Evolutionary conservation across 2,329 filamentous ascomycete species (phyloP), one percentile per base, ranked within the genome.

Genomic region (Alternaria brassicae): DNA sequence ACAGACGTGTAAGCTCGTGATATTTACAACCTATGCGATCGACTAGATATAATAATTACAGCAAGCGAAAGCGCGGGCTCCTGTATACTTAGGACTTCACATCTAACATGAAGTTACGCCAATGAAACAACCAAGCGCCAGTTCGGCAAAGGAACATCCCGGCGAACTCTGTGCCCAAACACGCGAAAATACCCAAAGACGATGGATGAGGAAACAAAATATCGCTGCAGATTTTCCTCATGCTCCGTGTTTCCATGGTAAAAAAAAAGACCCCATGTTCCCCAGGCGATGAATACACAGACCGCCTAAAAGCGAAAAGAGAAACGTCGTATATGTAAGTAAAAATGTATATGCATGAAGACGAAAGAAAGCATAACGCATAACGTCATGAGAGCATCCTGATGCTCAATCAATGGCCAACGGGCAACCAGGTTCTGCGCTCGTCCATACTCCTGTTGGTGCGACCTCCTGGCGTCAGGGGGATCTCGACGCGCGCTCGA

Each of bases 381-480:
- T 71, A 52, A 72, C 63, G 65, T 69, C 68, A 67, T 70, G 52
- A 79, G 60, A 80, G 30, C 19, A 42, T 44, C 19, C 41, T 19
- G 25, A 39, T 47, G 30, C 23, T 71, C 52, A 75, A 55, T 71
- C 52, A 75, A 55, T 77, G 66, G 37, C 75, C 78, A 39, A 81
- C 75, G 7, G 80, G 79, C 37, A 85, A 73, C 85, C 85, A 86
- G 60, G 83, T 83, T 62, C 87, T 76, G 57, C 81, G 80, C 61
- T 87, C 84, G 72, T 90, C 88, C 85, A 90, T 87, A 72, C 86
- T 88, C 66, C 88, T 65, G 68, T 88, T 85, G 30, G 88, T 81
- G 50, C 87, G 79, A 21, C 85, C 85, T 21, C 87, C 88, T 3
- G 88, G 87, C 0, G 87, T 89, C 17, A 90, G 79, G 19, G 88